A percentile compares a stretch with the other conserved stretches of the same genome.
phyloP scores from a whole-genome alignment of 2,329 filamentous ascomycete genomes.

The Parastagonospora avenae region DNA sequence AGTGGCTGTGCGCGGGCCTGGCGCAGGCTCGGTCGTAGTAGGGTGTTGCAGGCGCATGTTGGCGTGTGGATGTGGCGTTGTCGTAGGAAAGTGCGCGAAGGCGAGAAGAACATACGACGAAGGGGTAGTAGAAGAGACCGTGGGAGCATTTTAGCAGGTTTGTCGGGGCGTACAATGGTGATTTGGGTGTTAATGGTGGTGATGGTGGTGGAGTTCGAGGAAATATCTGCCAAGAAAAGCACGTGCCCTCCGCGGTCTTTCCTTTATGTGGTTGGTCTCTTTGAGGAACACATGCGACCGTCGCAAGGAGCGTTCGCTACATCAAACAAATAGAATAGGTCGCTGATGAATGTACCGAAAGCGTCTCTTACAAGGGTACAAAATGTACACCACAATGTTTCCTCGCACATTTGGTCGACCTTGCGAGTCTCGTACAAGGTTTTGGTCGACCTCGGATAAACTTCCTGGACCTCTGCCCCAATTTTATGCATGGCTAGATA shows the following conservation, averaged over 20 bases:
- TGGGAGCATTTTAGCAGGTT: constrained; percentile 36
- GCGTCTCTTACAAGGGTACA: no score
- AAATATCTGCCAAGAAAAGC: constrained; percentile 13
- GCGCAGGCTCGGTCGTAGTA: constrained; percentile 19
- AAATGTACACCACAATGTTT: no score
- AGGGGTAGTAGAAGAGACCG: constrained; percentile 40
- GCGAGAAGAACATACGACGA: constrained; percentile 35
- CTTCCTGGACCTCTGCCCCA: no score
- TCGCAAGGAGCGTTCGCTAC: no score
- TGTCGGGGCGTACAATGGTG: neutral
- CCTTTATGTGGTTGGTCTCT: neutral
- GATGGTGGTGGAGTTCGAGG: neutral
- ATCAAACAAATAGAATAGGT: no score
- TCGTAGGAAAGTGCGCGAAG: constrained; percentile 15
- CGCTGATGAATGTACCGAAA: no score
- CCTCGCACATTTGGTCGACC: no score
- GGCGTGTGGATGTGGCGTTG: constrained; percentile 24
- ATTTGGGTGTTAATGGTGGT: neutral
- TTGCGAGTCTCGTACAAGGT: no score
- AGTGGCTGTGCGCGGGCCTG: neutral
- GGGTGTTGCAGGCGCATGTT: constrained; percentile 13
- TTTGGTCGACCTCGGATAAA: no score
- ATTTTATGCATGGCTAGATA: no score
- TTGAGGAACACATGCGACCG: no score
- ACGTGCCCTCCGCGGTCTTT: constrained; percentile 3